These are phyloP conservation scores for Musa acuminata DNA, from an alignment of 176 grass and related monocot genomes.

Conservation along the genomic window DNA sequence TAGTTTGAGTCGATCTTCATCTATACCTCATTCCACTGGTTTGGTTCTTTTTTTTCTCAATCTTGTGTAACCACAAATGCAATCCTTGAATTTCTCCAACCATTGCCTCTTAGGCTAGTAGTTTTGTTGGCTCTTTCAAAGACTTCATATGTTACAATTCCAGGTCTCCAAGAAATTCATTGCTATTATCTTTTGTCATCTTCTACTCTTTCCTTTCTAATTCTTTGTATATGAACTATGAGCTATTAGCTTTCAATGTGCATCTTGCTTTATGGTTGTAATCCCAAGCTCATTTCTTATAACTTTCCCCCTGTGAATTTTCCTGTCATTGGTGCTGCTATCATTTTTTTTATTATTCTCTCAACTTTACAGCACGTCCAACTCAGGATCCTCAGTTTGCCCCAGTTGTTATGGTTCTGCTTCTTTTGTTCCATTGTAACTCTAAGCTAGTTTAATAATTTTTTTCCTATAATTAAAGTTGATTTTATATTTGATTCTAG, in stretches of 20 bases:
- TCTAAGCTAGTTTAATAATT: neutral
- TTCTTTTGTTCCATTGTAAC: neutral
- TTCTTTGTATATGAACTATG: no score
- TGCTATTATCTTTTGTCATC: no score
- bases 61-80: no score
- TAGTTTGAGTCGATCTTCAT: no score
- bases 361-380: neutral
- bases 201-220: no score
- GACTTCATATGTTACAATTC: no score
- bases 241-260: neutral
- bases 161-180: no score
- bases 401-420: neutral
- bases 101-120: no score
- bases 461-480: neutral
- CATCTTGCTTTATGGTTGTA: neutral
- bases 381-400: neutral
- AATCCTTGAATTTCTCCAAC: no score
- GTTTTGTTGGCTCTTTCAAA: no score
- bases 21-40: no score
- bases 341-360: neutral
- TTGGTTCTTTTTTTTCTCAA: no score
- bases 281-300: neutral
- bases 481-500: neutral
- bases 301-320: neutral
- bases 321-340: neutral